phyloP scores from a whole-genome alignment of 2,329 filamentous ascomycete genomes.

The Fusarium euwallaceae region DNA sequence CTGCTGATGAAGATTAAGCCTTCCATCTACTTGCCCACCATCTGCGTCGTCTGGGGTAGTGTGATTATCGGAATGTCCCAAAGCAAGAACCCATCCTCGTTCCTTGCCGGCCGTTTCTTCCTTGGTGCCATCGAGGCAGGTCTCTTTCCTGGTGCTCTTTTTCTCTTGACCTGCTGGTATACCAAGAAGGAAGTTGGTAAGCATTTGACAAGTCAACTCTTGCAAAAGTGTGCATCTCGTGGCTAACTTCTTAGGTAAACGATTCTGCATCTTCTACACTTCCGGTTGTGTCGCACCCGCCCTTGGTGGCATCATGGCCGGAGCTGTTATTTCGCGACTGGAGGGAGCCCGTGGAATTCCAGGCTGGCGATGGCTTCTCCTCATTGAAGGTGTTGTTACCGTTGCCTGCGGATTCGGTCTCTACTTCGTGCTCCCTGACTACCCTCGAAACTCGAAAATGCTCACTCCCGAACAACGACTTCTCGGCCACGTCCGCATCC shows the following conservation, averaged over 20 bases:
- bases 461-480: constrained; percentile 12
- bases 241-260: constrained; percentile 15
- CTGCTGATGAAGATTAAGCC: constrained; percentile 25
- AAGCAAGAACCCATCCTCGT: constrained; percentile 12
- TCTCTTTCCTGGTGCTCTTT: constrained; percentile 67
- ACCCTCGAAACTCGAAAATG: constrained; percentile 15
- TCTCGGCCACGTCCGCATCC: constrained; percentile 20
- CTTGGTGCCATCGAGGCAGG: constrained; percentile 74
- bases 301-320: constrained; percentile 25
- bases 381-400: constrained; percentile 22
- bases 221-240: not conserved
- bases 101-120: constrained; percentile 61
- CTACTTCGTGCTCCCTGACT: constrained; percentile 27
- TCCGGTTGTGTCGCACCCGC: constrained; percentile 23
- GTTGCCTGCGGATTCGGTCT: constrained; percentile 9
- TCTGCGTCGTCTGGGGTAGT: constrained; percentile 24
- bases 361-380: constrained; percentile 28
- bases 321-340: constrained; percentile 22
- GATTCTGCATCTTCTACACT: constrained; percentile 30
- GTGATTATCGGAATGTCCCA: constrained; percentile 30
- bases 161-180: constrained; percentile 31
- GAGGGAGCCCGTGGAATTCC: constrained; percentile 24
- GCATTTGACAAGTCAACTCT: not conserved
- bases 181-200: constrained; percentile 33
- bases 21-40: constrained; percentile 28